Evolutionary conservation across 345 rosid genomes (phyloP), one percentile per base, ranked within the genome.

Genomic region (Adansonia digitata): DNA sequence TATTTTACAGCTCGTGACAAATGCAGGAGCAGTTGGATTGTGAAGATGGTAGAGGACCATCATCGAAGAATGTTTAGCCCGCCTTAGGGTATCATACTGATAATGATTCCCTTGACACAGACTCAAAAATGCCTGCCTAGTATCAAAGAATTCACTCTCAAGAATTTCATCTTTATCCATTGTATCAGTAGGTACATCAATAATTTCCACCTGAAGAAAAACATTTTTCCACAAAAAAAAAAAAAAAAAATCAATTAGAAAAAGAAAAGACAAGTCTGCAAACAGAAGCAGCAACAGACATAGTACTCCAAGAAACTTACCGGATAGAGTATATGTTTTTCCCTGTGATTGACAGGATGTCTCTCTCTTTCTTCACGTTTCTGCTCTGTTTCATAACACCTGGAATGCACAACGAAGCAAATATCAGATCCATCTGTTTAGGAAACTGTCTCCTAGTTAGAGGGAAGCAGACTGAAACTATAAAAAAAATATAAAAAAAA

Each of bases 21-120:
- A 95, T 22, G 99, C 97, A 73, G 98, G 99, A 61, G 97, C 99
- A 57, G 98, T 91, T 74, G 99, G 99, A 83, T 95, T 95, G 69
- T 95, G 98, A 67, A 95, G 93, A 85, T 95, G 99, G 88, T 95
- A 95, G 46, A 95, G 97, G 46, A 95, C 90, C 99, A 95, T 95
- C 98, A 95, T 95, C 34, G 99, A 95, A 22, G 99, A 95, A 83
- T 95, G 99, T 73, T 95, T 95, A 48, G 99, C 99, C 70, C 99
- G 92, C 81, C 99, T 88, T 77, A 96, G 73, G 45, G 98, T 96
- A 77, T 96, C 99, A 84, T 93, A 96, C 79, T 96, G 99, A 82
- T 96, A 96, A 85, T 96, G 99, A 81, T 96, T 96, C 74, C 97
- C 99, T 82, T 96, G 97, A 82, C 99, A 96, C 46, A 96, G 93